These are phyloP conservation scores for Ulmus americana DNA, from an alignment of 331 rosid genomes.

Conservation along the genomic window DNA sequence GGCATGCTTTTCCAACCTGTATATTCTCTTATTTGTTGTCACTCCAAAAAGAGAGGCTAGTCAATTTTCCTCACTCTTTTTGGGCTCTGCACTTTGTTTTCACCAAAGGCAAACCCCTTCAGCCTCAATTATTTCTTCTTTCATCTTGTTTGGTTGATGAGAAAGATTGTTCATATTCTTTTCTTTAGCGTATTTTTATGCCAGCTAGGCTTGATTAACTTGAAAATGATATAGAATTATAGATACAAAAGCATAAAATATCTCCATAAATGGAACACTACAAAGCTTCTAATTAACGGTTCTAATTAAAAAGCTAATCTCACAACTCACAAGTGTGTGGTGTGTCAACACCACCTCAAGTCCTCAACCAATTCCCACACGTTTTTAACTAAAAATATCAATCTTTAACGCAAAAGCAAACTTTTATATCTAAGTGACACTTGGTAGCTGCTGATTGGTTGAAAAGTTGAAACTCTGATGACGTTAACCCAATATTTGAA, in stretches of 20 bases:
- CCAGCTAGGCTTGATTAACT: neutral
- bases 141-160: conserved; percentile 10
- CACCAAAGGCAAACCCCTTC: conserved; percentile 13
- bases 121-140: conserved; percentile 12
- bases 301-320: conserved; percentile 1
- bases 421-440: neutral
- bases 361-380: neutral
- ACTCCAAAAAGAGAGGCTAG: neutral
- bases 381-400: neutral
- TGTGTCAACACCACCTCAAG: neutral
- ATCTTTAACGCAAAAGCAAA: neutral
- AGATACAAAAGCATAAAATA: neutral
- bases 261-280: conserved; percentile 3
- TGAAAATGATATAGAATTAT: neutral
- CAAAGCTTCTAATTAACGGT: conserved; percentile 9
- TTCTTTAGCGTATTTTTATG: neutral
- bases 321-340: neutral
- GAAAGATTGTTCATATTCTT: conserved; percentile 7
- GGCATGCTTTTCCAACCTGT: conserved; percentile 22
- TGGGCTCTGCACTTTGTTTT: conserved; percentile 21
- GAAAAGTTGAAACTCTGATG: neutral
- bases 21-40: conserved; percentile 16
- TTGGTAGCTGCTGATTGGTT: conserved; percentile 11
- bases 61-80: conserved; percentile 15
- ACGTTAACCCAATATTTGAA: too few species aligned